Conservation (phyloP, 345 rosid species). For the Eucalyptus coolabah region DNA sequence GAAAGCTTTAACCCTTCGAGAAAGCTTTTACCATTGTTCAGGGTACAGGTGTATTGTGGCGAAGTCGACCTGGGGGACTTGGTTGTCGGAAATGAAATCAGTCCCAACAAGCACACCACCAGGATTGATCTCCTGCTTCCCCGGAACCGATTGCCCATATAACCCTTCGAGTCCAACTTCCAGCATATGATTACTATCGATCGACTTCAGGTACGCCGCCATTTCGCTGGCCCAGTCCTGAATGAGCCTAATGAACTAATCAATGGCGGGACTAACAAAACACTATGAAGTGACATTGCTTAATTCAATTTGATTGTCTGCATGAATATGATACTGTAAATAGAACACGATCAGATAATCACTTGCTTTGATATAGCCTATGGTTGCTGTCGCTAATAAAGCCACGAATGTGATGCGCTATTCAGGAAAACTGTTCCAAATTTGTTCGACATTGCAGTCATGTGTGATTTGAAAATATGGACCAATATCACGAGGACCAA, state of each 20-base stretch:
- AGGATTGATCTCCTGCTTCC: constrained; percentile 35
- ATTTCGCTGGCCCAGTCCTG: constrained; percentile 60
- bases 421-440: neutral
- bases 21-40: constrained; percentile 36
- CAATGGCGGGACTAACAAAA: neutral
- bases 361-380: neutral
- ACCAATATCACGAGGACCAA: neutral
- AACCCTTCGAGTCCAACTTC: constrained; percentile 81
- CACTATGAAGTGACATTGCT: neutral
- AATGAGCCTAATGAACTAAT: neutral
- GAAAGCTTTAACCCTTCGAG: neutral
- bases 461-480: neutral
- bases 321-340: neutral
- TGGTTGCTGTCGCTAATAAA: neutral
- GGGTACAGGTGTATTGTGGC: constrained; percentile 70
- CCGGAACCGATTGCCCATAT: constrained; percentile 44
- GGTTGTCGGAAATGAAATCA: constrained; percentile 59
- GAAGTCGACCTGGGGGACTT: constrained; percentile 45
- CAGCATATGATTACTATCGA: constrained; percentile 43
- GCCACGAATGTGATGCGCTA: neutral
- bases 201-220: constrained; percentile 53
- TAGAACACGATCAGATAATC: neutral
- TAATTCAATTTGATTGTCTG: neutral
- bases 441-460: neutral
- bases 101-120: constrained; percentile 16